A percentile compares a stretch with the other conserved stretches of the same genome.
Evolutionary conservation across 495 filamentous ascomycete genomes (phyloP).

Genomic region (Aspergillus olivimuriae): DNA sequence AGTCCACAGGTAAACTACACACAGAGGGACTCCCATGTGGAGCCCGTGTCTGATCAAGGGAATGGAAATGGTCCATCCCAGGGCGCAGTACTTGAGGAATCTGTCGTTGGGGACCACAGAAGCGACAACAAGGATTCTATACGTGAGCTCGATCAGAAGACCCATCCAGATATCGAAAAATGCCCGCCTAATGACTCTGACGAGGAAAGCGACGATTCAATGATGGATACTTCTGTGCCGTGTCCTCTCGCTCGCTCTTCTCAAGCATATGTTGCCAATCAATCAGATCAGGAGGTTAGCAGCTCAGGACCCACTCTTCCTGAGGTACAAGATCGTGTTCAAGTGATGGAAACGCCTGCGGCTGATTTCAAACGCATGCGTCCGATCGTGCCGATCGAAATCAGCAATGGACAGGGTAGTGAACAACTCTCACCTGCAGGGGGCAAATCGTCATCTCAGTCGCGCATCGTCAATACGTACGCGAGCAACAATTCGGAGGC

Average conservation of each 20-base stretch:
- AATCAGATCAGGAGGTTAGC: slow-evolving; percentile 17
- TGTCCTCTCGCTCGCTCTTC: slow-evolving; percentile 35
- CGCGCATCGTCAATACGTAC: slow-evolving; percentile 30
- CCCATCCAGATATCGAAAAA: neutral
- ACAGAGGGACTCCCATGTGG: too few relatives aligned
- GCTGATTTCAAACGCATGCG: slow-evolving; percentile 8
- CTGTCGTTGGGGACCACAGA: too few relatives aligned
- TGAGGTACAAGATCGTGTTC: slow-evolving; percentile 18
- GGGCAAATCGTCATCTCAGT: slow-evolving; percentile 34
- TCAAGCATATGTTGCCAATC: slow-evolving; percentile 20
- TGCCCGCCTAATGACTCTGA: slow-evolving; percentile 9
- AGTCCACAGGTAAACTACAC: too few relatives aligned
- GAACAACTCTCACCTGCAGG: slow-evolving; percentile 18
- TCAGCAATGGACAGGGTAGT: neutral
- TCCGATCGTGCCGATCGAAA: slow-evolving; percentile 1
- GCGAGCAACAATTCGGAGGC: slow-evolving; percentile 16
- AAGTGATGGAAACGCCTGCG: slow-evolving; percentile 34
- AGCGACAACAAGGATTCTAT: too few relatives aligned
- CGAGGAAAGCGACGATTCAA: slow-evolving; percentile 37
- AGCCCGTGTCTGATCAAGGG: too few relatives aligned
- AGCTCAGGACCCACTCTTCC: slow-evolving; percentile 24
- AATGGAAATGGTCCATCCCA: too few relatives aligned
- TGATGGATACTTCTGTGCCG: slow-evolving; percentile 50
- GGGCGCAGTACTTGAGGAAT: too few relatives aligned
- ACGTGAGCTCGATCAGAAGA: too few relatives aligned